These are phyloP conservation scores for Metarhizium rileyi DNA, from an alignment of 2,329 filamentous ascomycete species.

Conservation along the genomic window DNA sequence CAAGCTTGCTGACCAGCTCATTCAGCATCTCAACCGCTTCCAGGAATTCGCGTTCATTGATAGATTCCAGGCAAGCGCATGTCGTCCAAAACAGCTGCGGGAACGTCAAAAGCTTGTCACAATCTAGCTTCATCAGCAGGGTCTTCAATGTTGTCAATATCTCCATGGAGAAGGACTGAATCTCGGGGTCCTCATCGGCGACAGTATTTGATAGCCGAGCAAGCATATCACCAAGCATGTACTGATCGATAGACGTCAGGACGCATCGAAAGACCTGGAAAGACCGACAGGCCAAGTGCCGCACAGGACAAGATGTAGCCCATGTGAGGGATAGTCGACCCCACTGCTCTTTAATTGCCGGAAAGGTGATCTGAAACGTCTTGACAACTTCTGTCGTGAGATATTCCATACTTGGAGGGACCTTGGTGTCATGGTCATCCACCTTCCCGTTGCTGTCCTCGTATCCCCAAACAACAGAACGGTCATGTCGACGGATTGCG, in stretches of 20 bases:
- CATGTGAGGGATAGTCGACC: constrained; percentile 81
- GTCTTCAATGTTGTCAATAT: constrained; percentile 90
- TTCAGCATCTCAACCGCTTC: constrained; percentile 89
- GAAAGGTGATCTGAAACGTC: constrained; percentile 77
- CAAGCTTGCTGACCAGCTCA: constrained; percentile 72
- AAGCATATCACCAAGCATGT: constrained; percentile 96
- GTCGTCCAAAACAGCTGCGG: constrained; percentile 98
- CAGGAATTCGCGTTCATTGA: constrained; percentile 90
- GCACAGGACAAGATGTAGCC: constrained; percentile 93
- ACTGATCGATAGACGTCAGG: constrained; percentile 77
- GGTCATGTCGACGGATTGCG: constrained; percentile 72
- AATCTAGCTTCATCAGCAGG: constrained; percentile 75
- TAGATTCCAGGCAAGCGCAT: constrained; percentile 90
- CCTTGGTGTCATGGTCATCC: constrained; percentile 64
- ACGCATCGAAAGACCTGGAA: constrained; percentile 97
- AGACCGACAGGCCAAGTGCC: constrained; percentile 89
- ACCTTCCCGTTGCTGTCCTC: constrained; percentile 80
- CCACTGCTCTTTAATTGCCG: constrained; percentile 84
- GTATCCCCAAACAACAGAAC: constrained; percentile 84
- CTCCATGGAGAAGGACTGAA: constrained; percentile 96
- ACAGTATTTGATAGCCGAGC: constrained; percentile 93
- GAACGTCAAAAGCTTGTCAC: constrained; percentile 73
- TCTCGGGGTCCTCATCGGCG: constrained; percentile 86
- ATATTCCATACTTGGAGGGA: constrained; percentile 79
- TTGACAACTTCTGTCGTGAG: constrained; percentile 74